phyloP scores from a whole-genome alignment of 1,284 basidiomycete genomes.

The Microbotryum scabiosae region DNA sequence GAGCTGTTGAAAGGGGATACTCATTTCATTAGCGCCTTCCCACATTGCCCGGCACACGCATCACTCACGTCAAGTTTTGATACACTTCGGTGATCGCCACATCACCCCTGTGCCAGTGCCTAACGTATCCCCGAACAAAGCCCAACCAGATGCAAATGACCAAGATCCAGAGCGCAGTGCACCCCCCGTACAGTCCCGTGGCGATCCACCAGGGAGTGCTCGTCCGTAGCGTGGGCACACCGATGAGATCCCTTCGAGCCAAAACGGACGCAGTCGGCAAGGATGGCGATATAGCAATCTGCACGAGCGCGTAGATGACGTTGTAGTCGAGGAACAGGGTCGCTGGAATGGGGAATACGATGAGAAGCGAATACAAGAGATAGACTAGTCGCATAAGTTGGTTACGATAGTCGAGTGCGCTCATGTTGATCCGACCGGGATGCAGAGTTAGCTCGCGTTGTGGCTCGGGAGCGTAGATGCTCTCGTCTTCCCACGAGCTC shows the following conservation, averaged over 20 bases:
- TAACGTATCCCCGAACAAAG: conserved; percentile 8
- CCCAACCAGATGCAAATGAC: conserved; percentile 17
- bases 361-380: conserved; percentile 14
- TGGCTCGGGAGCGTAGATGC: conserved; percentile 7
- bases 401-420: conserved; percentile 14
- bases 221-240: conserved; percentile 1
- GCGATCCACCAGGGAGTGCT: conserved; percentile 26
- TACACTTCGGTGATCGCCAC: conserved; percentile 22
- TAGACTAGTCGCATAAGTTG: conserved; percentile 17
- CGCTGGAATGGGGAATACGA: conserved; percentile 31
- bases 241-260: conserved; percentile 5
- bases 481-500: neutral
- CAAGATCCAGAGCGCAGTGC: conserved; percentile 25
- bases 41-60: conserved; percentile 1
- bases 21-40: neutral
- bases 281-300: conserved; percentile 31
- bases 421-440: conserved; percentile 14
- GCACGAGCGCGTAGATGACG: conserved; percentile 35
- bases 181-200: conserved; percentile 20
- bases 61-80: neutral
- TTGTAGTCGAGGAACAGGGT: conserved; percentile 40
- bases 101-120: conserved; percentile 12
- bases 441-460: conserved; percentile 8
- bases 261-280: conserved; percentile 11
- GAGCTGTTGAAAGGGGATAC: neutral